Evolutionary conservation across 306 rosid species (phyloP), one percentile per base, ranked within the genome.

Genomic region (Inga laurina): DNA sequence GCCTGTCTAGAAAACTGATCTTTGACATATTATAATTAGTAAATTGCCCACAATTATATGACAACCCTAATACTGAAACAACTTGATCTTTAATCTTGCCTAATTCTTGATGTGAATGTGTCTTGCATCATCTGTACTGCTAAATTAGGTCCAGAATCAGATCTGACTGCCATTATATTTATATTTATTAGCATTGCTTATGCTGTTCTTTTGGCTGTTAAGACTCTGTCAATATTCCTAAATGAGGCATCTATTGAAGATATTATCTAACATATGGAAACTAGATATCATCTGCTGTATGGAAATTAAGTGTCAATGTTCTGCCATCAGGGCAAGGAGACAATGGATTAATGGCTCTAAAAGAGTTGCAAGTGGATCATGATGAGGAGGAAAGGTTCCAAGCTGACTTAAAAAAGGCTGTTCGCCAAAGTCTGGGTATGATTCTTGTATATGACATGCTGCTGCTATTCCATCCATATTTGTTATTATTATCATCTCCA

Each of bases 311-410:
- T 76, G 76, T 30, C 77, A 51, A 21, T 80, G 70, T 79, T 75
- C 80, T 83, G 77, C 27, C 80, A 76, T 78, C 85, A 79, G 88
- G 56, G 84, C 65, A 59, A 52, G 89, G 84, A 85, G 94, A 84
- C 81, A 88, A 88, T 76, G 92, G 87, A 78, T 62, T 90, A 73
- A 90, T 75, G 83, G 82, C 79, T 46, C 73, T 84, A 87, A 86
- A 84, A 84, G 95, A 87, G 86, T 80, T 75, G 78, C 91, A 85
- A 35, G 87, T 85, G 78, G 92, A 92, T 77, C 94, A 88, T 45
- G 98, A 92, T 10, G 97, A 92, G 76, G 99, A 97, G 87, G 92
- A 97, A 88, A 88, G 94, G 86, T 97, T 94, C 82, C 98, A 92
- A 90, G 99, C 97, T 72, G 99, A 97, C 79, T 90, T 97, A 80